These are phyloP conservation scores for Irpex sp. DNA, from an alignment of 1,284 basidiomycete genomes.

Conservation along the genomic window DNA sequence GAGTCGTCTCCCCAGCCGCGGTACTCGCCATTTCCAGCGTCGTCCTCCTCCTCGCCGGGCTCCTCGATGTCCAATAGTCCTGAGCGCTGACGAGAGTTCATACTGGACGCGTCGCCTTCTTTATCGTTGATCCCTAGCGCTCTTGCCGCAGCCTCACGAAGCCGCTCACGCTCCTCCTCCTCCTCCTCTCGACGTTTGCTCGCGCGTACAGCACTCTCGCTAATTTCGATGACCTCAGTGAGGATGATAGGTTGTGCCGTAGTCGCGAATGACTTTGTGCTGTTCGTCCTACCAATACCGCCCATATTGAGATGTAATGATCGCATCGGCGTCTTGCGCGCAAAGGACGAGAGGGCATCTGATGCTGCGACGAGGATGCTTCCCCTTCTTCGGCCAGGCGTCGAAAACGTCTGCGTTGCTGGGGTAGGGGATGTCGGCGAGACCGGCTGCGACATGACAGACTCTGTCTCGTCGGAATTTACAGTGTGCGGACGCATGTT, in stretches of 20 bases:
- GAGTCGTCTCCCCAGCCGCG: conserved; percentile 2
- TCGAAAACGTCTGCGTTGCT: conserved; percentile 11
- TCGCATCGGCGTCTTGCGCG: conserved; percentile 11
- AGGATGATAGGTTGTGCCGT: conserved; percentile 37
- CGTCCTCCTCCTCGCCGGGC: conserved; percentile 17
- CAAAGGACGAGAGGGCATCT: conserved; percentile 45
- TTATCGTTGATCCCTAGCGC: conserved; percentile 56
- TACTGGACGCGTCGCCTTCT: conserved; percentile 7
- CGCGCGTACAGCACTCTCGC: conserved; percentile 37
- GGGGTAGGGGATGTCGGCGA: conserved; percentile 6
- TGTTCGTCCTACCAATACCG: conserved; percentile 35
- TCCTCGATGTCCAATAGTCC: conserved; percentile 7
- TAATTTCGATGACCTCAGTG: conserved; percentile 72
- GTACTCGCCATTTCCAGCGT: conserved; percentile 14
- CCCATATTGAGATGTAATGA: conserved; percentile 28
- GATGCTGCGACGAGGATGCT: conserved; percentile 56
- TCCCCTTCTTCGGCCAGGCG: conserved; percentile 27
- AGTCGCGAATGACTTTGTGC: conserved; percentile 28
- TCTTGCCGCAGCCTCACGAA: conserved; percentile 71
- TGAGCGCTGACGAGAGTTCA: conserved; percentile 6
- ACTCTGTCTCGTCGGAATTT: conserved; percentile 5
- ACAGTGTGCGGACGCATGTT: conserved; percentile 2
- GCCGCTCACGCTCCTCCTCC: conserved; percentile 64
- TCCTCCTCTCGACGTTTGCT: conserved; percentile 44
- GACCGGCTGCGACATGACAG: conserved; percentile 1